Evolutionary conservation across 768 basidiomycete species (phyloP).

Genomic region (Suillus brevipes): DNA sequence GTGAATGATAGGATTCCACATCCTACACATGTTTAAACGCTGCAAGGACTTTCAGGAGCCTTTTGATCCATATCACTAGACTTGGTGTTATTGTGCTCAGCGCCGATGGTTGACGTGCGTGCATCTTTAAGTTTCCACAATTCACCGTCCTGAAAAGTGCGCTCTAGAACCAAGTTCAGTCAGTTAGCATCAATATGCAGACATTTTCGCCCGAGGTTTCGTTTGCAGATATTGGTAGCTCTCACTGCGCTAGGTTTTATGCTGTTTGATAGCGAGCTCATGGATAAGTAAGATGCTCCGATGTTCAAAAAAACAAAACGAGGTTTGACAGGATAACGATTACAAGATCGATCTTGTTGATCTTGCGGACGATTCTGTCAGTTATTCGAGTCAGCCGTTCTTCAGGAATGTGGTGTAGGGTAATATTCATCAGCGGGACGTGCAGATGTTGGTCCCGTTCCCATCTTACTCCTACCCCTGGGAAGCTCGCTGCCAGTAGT

Average conservation of each 20-base stretch:
- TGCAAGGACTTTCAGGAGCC: neutral
- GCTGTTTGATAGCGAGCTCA: neutral
- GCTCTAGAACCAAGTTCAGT: neutral
- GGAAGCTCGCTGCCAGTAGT: too few species aligned
- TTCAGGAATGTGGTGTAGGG: too few species aligned
- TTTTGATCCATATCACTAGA: neutral
- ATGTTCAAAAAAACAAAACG: neutral
- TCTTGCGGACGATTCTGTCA: too few species aligned
- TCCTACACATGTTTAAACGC: neutral
- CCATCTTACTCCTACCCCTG: too few species aligned
- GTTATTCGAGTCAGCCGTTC: too few species aligned
- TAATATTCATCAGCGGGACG: too few species aligned
- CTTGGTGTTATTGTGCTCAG: neutral
- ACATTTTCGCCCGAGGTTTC: neutral
- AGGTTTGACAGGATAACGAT: too few species aligned
- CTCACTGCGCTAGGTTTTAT: neutral
- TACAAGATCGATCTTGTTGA: too few species aligned
- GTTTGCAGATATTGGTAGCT: neutral
- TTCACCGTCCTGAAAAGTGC: neutral
- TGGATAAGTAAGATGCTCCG: neutral
- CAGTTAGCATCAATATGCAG: neutral
- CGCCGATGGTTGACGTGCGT: neutral
- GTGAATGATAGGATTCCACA: neutral
- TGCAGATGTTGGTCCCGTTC: too few species aligned
- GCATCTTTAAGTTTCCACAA: neutral